Base-by-base conservation (phyloP, 2,329 filamentous ascomycete genomes). In the Didymosphaeria variabile region DNA sequence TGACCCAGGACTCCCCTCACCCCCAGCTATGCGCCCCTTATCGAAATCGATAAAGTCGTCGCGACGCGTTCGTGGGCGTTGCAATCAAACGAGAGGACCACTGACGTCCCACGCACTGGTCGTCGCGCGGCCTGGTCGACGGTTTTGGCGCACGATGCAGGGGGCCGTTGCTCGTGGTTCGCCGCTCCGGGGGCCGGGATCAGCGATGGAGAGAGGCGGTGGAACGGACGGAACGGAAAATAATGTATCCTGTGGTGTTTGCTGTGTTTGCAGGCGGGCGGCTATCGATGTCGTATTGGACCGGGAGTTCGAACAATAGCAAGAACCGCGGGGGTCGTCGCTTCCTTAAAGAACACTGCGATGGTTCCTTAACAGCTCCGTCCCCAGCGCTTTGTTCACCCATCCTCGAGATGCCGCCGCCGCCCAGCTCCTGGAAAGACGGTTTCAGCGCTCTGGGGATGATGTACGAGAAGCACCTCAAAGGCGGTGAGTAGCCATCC, bases 401-500 rank as follows among this genome's bases (percentile, higher is more conserved):
- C 7, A 15, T 3, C 23, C 29, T 55, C 61, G 61, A 57, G 56
- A 78, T 79, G 77, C 70, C 73, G 58, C 70, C 76, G 64, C 78
- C 77, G 60, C 69, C 65, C 62, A 44, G 17, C 21, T 53, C 50
- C 17, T 73, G 77, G 65, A 69, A 67, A 49, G 65, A 74, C 57
- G 64, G 72, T 69, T 69, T 79, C 70, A 76, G 67, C 65, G 64
- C 67, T 19, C 64, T 74, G 50, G 62, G 61, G 51, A 65, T 68
- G 44, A 56, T 77, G 67, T 75, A 72, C 66, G 65, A 71, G 63
- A 64, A 70, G 59, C 67, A 73, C 63, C 57, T 74, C 70, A 74
- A 78, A 73, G 71, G 74, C 69, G 72, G 78, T 78, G 73, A 72
- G 77, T 77, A 13, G 46, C 60, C 44, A 68, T 73, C 65, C 67